A percentile compares a stretch with the other conserved stretches of the same genome.
phyloP scores from a whole-genome alignment of 768 basidiomycete genomes.

The Termitomyces sp. region DNA sequence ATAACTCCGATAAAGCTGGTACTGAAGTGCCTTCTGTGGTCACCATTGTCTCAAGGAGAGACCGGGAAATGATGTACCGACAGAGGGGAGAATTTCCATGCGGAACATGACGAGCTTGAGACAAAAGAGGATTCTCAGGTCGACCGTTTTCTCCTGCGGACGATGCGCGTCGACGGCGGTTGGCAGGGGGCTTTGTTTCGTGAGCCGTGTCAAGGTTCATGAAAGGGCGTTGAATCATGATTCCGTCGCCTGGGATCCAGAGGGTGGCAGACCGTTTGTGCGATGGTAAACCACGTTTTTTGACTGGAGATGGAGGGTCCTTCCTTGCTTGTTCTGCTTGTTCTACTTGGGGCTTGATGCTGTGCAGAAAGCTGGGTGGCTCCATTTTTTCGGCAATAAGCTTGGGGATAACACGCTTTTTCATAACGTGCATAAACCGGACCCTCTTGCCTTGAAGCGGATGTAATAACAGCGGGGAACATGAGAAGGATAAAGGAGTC shows the following conservation, averaged over 20 bases:
- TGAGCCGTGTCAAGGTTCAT: background rate
- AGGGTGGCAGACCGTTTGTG: slow-evolving; percentile 26
- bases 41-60: slow-evolving; percentile 18
- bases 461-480: slow-evolving; percentile 63
- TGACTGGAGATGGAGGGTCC: background rate
- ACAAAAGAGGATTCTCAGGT: background rate
- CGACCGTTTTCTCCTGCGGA: slow-evolving; percentile 35
- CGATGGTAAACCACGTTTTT: slow-evolving; percentile 13
- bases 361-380: slow-evolving; percentile 25
- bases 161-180: slow-evolving; percentile 34
- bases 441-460: slow-evolving; percentile 61
- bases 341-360: background rate
- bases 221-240: background rate
- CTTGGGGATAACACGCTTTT: slow-evolving; percentile 64
- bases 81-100: background rate
- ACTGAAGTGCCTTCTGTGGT: slow-evolving; percentile 5
- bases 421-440: slow-evolving; percentile 63
- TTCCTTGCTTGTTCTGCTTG: background rate
- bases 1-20: background rate
- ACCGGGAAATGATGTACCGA: slow-evolving; percentile 21
- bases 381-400: slow-evolving; percentile 56
- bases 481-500: slow-evolving; percentile 70
- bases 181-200: background rate
- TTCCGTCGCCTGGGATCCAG: slow-evolving; percentile 5
- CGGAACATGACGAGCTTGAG: background rate